Base-by-base conservation (phyloP, 768 basidiomycete species). In the Termitomyces bulborhizus region DNA sequence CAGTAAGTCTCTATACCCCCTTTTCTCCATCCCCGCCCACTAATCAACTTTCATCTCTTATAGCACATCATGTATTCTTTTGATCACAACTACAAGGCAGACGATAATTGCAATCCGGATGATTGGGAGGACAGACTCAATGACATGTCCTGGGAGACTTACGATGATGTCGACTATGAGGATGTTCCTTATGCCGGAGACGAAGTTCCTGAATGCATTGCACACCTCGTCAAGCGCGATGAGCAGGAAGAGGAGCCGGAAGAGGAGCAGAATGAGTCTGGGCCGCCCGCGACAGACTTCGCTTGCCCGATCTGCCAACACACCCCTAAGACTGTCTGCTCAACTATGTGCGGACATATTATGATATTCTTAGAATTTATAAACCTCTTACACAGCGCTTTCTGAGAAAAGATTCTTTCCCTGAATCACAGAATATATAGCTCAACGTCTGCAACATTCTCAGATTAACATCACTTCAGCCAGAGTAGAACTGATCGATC, bases 311-410 rank as follows among this genome's bases (percentile, higher is more conserved):
- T 60, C 13, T 60, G 59, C 27, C 32, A 47, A 16, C 44, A 42
- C 4, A n/a, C 26, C 2, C 41, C 59, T 3, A 41, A 48, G 2
- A 54, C 49, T 13, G 40, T 57, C 0, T 60, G 56, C 15, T 54
- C 59, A 8, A 60, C 55, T 0, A 12, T 46, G 3, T 60, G 59
- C 31, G 59, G 59, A 11, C 59, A 60, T 32, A 26, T 57, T 21
- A 21, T 2, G 21, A 21, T 21, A 21, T 21, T 21, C 21, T 21
- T 21, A 21, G 21, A 21, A 21, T 21, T 21, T 21, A 21, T 21
- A 21, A 21, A 21, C 21, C 21, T 21, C 2, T 21, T 21, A 21
- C 21, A 21, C 21, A 21, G 21, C 21, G 21, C 21, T 21, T 21
- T 21, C 21, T 21, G 21, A 21, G 21, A 21, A 21, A 2, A 21